Conservation (phyloP, 345 rosid species). For the Brassica carinata region DNA sequence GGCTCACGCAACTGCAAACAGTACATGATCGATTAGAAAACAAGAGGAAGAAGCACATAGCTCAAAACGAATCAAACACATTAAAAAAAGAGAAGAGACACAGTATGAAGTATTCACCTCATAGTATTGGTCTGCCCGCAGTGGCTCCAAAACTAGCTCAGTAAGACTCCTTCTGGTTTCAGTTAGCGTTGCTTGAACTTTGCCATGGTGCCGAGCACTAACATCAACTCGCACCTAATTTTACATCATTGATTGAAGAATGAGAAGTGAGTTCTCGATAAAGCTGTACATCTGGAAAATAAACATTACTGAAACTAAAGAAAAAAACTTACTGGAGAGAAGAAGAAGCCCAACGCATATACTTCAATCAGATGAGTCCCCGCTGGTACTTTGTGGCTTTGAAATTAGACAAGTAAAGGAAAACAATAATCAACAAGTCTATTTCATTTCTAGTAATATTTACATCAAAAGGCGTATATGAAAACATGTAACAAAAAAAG, state of each 20-base stretch:
- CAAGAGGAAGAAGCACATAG: constrained; percentile 31
- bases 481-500: background rate
- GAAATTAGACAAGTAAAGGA: constrained; percentile 54
- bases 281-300: background rate
- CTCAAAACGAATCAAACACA: constrained; percentile 12
- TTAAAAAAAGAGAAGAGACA: background rate
- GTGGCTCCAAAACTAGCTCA: constrained; percentile 88
- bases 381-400: constrained; percentile 80
- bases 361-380: constrained; percentile 99
- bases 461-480: too few species aligned
- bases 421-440: background rate
- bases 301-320: background rate
- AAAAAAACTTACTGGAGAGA: constrained; percentile 75
- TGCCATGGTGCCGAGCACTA: constrained; percentile 91
- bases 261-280: background rate
- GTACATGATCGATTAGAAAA: constrained; percentile 11
- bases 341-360: constrained; percentile 79
- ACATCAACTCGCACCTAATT: constrained; percentile 94
- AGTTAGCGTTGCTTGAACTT: constrained; percentile 92
- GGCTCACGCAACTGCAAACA: constrained; percentile 85
- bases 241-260: constrained; percentile 14
- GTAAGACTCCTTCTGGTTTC: constrained; percentile 83
- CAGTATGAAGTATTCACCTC: constrained; percentile 55
- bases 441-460: too few species aligned
- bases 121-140: constrained; percentile 78